Evolutionary conservation across 306 rosid species (phyloP).

Genomic region (Psophocarpus tetragonolobus): DNA sequence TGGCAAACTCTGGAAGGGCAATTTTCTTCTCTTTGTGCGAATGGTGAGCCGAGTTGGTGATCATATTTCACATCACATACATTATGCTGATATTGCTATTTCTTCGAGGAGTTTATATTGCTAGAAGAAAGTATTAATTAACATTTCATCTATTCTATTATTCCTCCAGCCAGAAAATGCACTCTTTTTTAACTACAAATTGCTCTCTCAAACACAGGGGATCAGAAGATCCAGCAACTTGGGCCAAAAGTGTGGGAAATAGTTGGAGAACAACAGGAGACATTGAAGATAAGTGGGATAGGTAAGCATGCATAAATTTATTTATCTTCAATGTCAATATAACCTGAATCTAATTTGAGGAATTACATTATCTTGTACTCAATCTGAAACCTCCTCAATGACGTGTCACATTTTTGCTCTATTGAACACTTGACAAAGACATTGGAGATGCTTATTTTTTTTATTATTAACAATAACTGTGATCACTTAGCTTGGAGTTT

Average conservation of each 20-base stretch:
- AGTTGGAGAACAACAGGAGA: conserved; percentile 91
- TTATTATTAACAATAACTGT: no score
- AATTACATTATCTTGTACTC: conserved; percentile 1
- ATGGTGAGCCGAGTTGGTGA: conserved; percentile 55
- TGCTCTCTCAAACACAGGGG: conserved; percentile 58
- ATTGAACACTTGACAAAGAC: conserved; percentile 1
- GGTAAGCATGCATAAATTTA: conserved; percentile 40
- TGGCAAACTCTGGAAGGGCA: conserved; percentile 48
- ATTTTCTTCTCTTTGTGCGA: conserved; percentile 76
- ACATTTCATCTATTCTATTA: not conserved
- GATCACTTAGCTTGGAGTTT: no score
- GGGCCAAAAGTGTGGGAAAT: conserved; percentile 68
- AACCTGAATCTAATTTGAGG: conserved; percentile 15
- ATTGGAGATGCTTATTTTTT: not conserved
- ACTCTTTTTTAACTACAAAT: not conserved
- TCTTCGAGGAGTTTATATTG: not conserved
- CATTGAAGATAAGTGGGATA: conserved; percentile 65
- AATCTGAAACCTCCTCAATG: conserved; percentile 3
- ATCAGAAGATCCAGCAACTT: conserved; percentile 63
- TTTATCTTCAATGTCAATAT: not conserved
- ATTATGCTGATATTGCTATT: not conserved
- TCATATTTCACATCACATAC: not conserved
- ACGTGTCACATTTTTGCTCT: not conserved
- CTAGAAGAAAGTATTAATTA: not conserved
- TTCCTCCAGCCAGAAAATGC: not conserved